Evolutionary conservation across 2,329 filamentous ascomycete species (phyloP), one percentile per base, ranked within the genome.

Genomic region (Malbranchea cinnamomea): DNA sequence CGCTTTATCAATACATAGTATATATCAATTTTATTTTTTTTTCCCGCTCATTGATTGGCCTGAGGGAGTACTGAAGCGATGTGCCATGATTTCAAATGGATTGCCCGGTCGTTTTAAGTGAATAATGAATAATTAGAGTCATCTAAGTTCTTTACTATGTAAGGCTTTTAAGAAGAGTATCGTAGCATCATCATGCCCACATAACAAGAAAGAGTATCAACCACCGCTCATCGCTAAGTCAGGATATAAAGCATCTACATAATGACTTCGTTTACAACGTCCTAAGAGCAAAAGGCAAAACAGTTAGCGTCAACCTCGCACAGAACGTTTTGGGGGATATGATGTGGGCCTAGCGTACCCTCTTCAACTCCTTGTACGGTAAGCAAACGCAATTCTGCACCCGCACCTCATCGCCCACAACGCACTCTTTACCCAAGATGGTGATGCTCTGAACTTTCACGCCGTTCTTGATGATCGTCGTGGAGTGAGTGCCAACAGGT

Each of bases 391-490:
- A 98, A 63, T 98, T 95, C 63, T 95, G 87, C 45, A 98, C 84
- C 39, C 84, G 74, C 7, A 95, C 77, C 59, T 95, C 89, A 47
- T 98, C 89, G 3, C 78, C 84, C 17, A 95, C 89, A 33, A 67
- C 73, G 49, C 87, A 95, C 57, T 98, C 89, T 67, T 95, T 94
- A 52, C 87, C 87, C 39, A 98, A 59, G 43, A 95, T 98, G 26
- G 87, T 95, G 51, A 95, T 89, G 56, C 83, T 92, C 67, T 95
- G 89, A 30, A 98, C 89, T 67, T 95, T 95, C 57, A 95, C 76
- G 30, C 89, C 89, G 49, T 94, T 92, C 72, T 94, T 95, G 57
- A 95, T 68, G 47, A 95, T 84, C 59, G 79, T 93, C 9, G 87
- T 95, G 31, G 74, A 80, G 62, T 95, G 87, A 63, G 79, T 93